Conservation (phyloP, 495 filamentous ascomycete species). For the Tuber microsphaerosporum region DNA sequence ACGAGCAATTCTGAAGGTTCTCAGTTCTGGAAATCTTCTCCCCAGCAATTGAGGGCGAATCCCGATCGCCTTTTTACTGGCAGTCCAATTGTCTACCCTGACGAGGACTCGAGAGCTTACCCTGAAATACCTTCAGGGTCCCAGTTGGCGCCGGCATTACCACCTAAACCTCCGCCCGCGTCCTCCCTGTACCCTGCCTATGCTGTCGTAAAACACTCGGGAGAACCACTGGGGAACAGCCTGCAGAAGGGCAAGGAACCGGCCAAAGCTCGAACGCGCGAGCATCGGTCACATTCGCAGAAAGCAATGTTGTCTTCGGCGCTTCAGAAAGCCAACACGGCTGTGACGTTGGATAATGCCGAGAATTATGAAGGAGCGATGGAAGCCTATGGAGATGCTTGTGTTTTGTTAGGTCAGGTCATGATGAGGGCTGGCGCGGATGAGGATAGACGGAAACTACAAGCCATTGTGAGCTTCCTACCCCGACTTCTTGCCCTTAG, state of each 20-base stretch:
- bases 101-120: slow-evolving; percentile 6
- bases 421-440: slow-evolving; percentile 71
- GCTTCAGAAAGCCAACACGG: slow-evolving; percentile 88
- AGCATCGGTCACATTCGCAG: slow-evolving; percentile 51
- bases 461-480: slow-evolving; percentile 66
- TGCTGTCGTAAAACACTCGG: slow-evolving; percentile 8
- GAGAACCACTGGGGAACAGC: slow-evolving; percentile 7
- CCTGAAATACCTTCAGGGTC: slow-evolving; percentile 14
- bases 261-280: slow-evolving; percentile 22
- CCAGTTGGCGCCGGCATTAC: slow-evolving; percentile 19
- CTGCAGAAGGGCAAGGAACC: slow-evolving; percentile 13
- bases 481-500: neutral
- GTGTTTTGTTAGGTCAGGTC: slow-evolving; percentile 74
- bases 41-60: slow-evolving; percentile 15
- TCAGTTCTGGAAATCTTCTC: slow-evolving; percentile 34
- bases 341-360: slow-evolving; percentile 88
- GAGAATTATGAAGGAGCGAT: slow-evolving; percentile 90
- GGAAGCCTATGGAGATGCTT: slow-evolving; percentile 85
- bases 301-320: slow-evolving; percentile 91
- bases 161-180: slow-evolving; percentile 18
- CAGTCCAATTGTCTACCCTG: slow-evolving; percentile 12
- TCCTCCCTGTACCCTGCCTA: slow-evolving; percentile 2
- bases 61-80: slow-evolving; percentile 9
- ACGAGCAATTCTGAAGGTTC: slow-evolving; percentile 34
- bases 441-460: slow-evolving; percentile 78